Base-by-base conservation (phyloP, 805 yeast genomes). In the Barnettozyma pratensis region DNA sequence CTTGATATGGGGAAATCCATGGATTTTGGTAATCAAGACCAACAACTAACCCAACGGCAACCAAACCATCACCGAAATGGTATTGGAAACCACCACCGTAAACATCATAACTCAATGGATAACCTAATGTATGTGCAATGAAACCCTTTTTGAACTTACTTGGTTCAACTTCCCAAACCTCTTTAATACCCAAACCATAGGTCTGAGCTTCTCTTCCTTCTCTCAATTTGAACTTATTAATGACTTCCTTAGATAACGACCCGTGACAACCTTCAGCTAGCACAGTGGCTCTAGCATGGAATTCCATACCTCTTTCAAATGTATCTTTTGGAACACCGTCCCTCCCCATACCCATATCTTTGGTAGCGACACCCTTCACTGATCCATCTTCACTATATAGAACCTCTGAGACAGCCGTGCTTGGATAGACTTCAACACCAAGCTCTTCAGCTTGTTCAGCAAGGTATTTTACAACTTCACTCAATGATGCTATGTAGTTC, bases 221-320 rank as follows among this genome's bases (percentile, higher is more conserved):
- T 49, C 97, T 79, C 51, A 94, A 70, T 39, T 82, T 73, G 67
- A 69, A 92, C 58, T 83, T 80, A 46, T 75, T 70, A 46, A 92
- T 84, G 0, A 80, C 83, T 62, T 85, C 79, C 64, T 94, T 92
- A 10, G 91, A 75, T 46, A 94, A 71, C 1, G 97, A 90, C 0
- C 99, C 99, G 67, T 91, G 98, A 64, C 99, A 94, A n/a, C 99
- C 99, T 69, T 94, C 99, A 5, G 96, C 96, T 32, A 94, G 75
- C 14, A 94, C 85, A 0, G 97, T 91, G 51, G 84, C 74, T 58
- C 94, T 80, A 5, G 99, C 88, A 57, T 85, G 94, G 67, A 94
- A 94, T 67, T 89, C 98, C 97, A 94, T 87, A 28, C 99, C 99
- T 55, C 96, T 77, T 67, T 94, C 97, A 66, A 88, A 94, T n/a